Base-by-base conservation (phyloP, 495 filamentous ascomycete genomes). In the Penicillium robsamsonii region DNA sequence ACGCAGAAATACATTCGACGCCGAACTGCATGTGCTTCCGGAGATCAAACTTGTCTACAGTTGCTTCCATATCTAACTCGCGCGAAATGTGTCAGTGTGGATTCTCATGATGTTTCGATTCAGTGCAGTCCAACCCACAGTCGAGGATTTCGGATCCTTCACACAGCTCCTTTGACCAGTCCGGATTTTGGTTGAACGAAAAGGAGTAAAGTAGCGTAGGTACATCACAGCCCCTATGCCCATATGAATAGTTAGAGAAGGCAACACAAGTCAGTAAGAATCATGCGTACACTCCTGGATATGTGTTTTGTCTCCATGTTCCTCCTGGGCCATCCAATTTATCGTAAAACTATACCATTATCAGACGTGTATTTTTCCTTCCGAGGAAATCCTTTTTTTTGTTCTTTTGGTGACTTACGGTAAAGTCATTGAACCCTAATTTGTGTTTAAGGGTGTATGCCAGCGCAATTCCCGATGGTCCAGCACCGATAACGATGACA, bases 271-370 rank as follows among this genome's bases (percentile, higher is more conserved):
- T 2, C 22, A 22, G 22, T 22, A 1, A 22, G 40, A 41, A 41
- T 35, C 8, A 4, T 35, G n/a, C 62, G 18, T 57, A 68, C 65
- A 76, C 70, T 38, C 82, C 84, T 4, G 84, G 84, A 64, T 86
- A 87, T 29, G 73, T 66, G 65, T 86, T 86, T 33, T 75, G 72
- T 64, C 73, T 72, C 84, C 84, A 87, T 25, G 83, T 85, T n/a
- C 84, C 84, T 44, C 84, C 84, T 35, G 81, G 70, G n/a, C 74
- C 76, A 43, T 76, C 57, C 33, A 81, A 69, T 33, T 76, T 68
- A 5, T 86, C 84, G 65, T 86, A 85, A 46, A 87, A 72, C 24
- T 75, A 13, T 22, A 35, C 3, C 3, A 35, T 9, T 8, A 53
- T 24, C 9, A 18, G n/a, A 5, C n/a, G 8, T 17, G 5, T 0